Conservation (phyloP, 106 monocot species). For the Posidonia australis region DNA sequence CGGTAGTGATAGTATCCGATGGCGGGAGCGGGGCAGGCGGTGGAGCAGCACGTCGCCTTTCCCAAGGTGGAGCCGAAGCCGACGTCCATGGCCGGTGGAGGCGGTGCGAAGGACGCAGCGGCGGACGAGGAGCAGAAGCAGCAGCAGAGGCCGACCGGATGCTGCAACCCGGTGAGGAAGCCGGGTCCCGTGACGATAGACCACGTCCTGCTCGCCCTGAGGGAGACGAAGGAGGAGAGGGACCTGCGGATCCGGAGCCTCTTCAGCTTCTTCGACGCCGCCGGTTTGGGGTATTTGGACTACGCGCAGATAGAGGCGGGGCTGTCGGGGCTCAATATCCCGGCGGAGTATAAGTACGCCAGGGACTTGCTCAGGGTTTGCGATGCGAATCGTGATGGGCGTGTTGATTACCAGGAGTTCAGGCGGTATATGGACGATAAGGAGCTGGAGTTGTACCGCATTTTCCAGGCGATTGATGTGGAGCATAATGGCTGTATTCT, state of each 20-base stretch:
- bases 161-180: slow-evolving; percentile 31
- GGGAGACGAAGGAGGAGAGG: slow-evolving; percentile 55
- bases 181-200: slow-evolving; percentile 60
- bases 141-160: neutral
- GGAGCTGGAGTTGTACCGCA: slow-evolving; percentile 23
- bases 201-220: slow-evolving; percentile 57
- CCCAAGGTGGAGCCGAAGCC: slow-evolving; percentile 7
- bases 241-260: slow-evolving; percentile 37
- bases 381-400: slow-evolving; percentile 13
- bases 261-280: slow-evolving; percentile 25
- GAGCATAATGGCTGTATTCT: slow-evolving; percentile 83
- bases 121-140: neutral
- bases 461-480: slow-evolving; percentile 72
- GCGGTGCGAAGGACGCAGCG: neutral
- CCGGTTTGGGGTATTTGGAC: slow-evolving; percentile 36
- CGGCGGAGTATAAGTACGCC: slow-evolving; percentile 45
- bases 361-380: slow-evolving; percentile 9
- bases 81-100: neutral
- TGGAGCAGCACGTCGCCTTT: slow-evolving; percentile 1
- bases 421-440: slow-evolving; percentile 13
- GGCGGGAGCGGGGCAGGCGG: slow-evolving; percentile 1
- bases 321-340: slow-evolving; percentile 3
- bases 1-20: no score
- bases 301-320: slow-evolving; percentile 15
- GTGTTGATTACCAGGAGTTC: slow-evolving; percentile 13